These are phyloP conservation scores for Arthrobotrys sinensis DNA, from an alignment of 2,329 filamentous ascomycete species.

Conservation along the genomic window DNA sequence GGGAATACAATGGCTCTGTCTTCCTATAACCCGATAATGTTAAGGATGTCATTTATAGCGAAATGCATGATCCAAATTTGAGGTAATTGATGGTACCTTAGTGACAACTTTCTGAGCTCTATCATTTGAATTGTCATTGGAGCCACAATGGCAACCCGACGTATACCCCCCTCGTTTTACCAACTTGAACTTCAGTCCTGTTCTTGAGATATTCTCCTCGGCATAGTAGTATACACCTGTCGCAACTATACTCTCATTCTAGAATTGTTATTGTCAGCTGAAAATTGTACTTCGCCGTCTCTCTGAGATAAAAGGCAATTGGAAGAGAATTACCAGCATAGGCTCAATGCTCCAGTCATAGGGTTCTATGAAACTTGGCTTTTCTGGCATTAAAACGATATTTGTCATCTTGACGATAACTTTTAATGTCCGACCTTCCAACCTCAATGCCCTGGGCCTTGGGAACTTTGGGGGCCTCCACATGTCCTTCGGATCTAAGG, in stretches of 20 bases:
- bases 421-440: background rate
- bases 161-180: background rate
- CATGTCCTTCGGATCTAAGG: background rate
- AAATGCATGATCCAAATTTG: background rate
- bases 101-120: background rate
- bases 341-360: background rate
- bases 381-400: background rate
- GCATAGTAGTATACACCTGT: conserved; percentile 77
- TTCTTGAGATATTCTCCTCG: conserved; percentile 73
- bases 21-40: conserved; percentile 60
- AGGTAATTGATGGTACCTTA: background rate
- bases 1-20: conserved; percentile 74
- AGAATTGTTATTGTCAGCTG: background rate
- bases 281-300: no score
- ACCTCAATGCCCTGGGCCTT: background rate
- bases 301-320: background rate
- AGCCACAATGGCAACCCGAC: background rate
- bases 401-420: conserved; percentile 8
- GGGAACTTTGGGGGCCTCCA: background rate
- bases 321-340: background rate
- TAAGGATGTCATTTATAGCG: background rate
- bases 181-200: conserved; percentile 72
- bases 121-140: background rate
- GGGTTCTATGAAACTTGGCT: background rate
- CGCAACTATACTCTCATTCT: conserved; percentile 77